Percentiles rank a stretch among this genome's conserved stretches.
Conservation (phyloP, 2,329 filamentous ascomycete species). For the Fusarium nisikadoi region DNA sequence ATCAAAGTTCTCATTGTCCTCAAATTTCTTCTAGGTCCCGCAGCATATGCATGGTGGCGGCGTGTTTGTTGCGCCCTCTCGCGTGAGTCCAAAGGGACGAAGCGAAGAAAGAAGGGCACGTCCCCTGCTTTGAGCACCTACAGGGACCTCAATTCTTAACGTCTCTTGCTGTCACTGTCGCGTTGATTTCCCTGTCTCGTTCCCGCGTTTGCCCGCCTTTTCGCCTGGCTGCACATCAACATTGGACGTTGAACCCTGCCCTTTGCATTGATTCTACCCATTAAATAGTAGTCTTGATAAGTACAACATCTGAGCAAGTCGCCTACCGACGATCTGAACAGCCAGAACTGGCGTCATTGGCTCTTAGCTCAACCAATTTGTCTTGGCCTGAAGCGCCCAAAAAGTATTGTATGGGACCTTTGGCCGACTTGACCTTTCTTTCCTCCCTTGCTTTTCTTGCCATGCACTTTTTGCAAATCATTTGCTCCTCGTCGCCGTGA, state of each 20-base stretch:
- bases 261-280: conserved; percentile 21
- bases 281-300: conserved; percentile 28
- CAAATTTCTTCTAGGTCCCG: conserved; percentile 2
- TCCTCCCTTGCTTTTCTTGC: neutral
- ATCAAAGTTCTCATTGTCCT: conserved; percentile 1
- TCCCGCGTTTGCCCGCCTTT: conserved; percentile 32
- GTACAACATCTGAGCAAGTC: conserved; percentile 42
- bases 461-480: conserved; percentile 24
- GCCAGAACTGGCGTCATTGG: conserved; percentile 42
- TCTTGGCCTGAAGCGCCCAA: conserved; percentile 28
- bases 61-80: conserved; percentile 9
- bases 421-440: conserved; percentile 14
- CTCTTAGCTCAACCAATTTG: conserved; percentile 35
- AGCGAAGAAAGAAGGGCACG: conserved; percentile 10
- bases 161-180: neutral
- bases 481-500: conserved; percentile 18
- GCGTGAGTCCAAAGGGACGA: neutral
- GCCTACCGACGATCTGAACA: conserved; percentile 43
- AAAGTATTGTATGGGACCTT: conserved; percentile 9
- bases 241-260: conserved; percentile 33
- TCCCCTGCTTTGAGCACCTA: conserved; percentile 16
- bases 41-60: conserved; percentile 18
- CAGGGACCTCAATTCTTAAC: neutral
- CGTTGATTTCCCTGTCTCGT: conserved; percentile 1
- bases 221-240: conserved; percentile 10